A percentile compares a stretch with the other conserved stretches of the same genome.
Conservation (phyloP, 192 early-diverging fungal genomes). For the Backusella liffmaniae region DNA sequence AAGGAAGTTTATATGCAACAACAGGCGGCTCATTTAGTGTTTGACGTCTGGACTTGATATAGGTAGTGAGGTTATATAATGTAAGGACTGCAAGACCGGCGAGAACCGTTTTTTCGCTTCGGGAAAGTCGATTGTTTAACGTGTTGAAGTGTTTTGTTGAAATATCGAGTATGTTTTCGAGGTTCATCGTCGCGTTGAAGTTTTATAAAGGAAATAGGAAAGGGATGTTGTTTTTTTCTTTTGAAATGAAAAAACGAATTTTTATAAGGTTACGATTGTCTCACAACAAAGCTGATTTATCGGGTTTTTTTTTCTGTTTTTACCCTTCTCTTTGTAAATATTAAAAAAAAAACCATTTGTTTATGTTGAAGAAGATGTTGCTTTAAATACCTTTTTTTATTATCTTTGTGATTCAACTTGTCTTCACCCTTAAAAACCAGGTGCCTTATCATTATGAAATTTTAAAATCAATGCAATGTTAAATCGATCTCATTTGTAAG, state of each 20-base stretch:
- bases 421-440: not conserved
- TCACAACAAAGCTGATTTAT: not conserved
- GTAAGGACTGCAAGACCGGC: not conserved
- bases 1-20: slow-evolving; percentile 16
- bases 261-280: not conserved
- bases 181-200: not conserved
- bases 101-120: not conserved
- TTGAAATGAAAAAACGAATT: not conserved
- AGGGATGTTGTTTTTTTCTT: not conserved
- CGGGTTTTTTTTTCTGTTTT: not conserved
- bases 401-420: not conserved
- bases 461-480: not conserved
- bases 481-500: not conserved
- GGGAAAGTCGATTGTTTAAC: not conserved
- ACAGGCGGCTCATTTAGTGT: slow-evolving; percentile 13
- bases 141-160: not conserved
- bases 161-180: not conserved
- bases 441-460: not conserved
- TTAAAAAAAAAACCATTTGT: not conserved
- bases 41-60: slow-evolving; percentile 5
- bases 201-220: not conserved
- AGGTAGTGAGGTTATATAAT: slow-evolving; percentile 8
- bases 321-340: not conserved
- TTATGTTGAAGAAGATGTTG: not conserved
- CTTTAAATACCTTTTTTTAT: not conserved